Conservation (phyloP, 2,329 filamentous ascomycete genomes). For the Aureobasidium subglaciale region DNA sequence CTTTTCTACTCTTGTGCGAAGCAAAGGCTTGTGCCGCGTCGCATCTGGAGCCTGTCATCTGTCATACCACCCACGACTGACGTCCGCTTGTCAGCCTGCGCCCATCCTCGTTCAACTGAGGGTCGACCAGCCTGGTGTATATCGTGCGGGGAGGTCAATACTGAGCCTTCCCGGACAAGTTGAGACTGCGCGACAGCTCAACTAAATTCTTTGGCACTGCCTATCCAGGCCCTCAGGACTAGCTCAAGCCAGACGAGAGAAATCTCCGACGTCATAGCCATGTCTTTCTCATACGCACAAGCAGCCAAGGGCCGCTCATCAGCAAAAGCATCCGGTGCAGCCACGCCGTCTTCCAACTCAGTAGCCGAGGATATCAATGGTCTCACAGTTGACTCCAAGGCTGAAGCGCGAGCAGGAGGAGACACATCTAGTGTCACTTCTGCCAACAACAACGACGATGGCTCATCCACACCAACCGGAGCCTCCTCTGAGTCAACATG, state of each 20-base stretch:
- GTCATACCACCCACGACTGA: not conserved
- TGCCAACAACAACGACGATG: slow-evolving; percentile 55
- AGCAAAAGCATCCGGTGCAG: slow-evolving; percentile 35
- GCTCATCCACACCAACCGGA: slow-evolving; percentile 51
- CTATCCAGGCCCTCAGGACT: slow-evolving; percentile 51
- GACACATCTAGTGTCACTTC: slow-evolving; percentile 32
- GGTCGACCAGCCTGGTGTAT: not conserved
- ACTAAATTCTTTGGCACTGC: slow-evolving; percentile 10
- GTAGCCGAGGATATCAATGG: slow-evolving; percentile 29
- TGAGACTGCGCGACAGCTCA: slow-evolving; percentile 11
- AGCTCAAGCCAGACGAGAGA: slow-evolving; percentile 70
- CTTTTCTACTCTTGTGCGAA: not conserved
- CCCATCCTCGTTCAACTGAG: not conserved
- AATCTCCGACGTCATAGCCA: not conserved
- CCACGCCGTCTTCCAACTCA: slow-evolving; percentile 36
- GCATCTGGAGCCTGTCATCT: not conserved
- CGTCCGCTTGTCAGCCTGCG: not conserved
- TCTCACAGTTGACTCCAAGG: slow-evolving; percentile 26
- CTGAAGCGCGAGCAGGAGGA: slow-evolving; percentile 21
- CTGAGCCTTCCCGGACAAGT: slow-evolving; percentile 15
- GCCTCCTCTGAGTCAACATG: slow-evolving; percentile 60
- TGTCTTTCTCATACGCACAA: slow-evolving; percentile 81
- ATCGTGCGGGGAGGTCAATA: slow-evolving; percentile 14
- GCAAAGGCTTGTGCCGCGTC: slow-evolving; percentile 3
- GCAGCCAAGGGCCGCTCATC: slow-evolving; percentile 73